Base-by-base conservation (phyloP, 495 filamentous ascomycete species). In the Penicillium mononematosum region DNA sequence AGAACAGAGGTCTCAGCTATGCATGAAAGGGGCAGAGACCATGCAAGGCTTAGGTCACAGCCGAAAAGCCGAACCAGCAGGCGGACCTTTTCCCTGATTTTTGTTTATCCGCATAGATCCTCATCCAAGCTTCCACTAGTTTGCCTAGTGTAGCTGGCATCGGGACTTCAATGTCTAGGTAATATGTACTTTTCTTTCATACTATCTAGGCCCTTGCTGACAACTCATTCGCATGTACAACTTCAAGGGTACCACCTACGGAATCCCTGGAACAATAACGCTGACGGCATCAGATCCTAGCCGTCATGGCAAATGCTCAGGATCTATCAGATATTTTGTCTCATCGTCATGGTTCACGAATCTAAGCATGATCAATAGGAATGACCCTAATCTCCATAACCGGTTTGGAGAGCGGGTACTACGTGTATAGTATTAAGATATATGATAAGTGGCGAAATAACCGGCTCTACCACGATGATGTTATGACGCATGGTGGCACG, bases 271-370 rank as follows among this genome's bases (percentile, higher is more conserved):
- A 0, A 89, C 67, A 83, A 78, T 45, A 85, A 89, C 59, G 86
- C 85, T 1, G 86, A 85, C 17, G 85, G 87, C 9, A 88, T 89
- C 84, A 83, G 88, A 65, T 80, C 77, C 14, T 88, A 83, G 82
- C 71, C 87, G 14, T 62, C 89, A 22, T 89, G 84, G 85, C 83
- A 83, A 52, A 85, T 88, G 75, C 73, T 89, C n/a, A 86, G 86
- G 0, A 78, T 89, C 16, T 89, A 86, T 62, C 86, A 85, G 0
- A 73, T 89, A 88, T 63, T 76, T 89, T 20, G 68, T 88, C 56
- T 80, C 74, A 0, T 83, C 81, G 11, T 85, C 85, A 0, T 87
- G 84, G 83, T 85, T 88, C 67, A 62, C 67, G 0, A 73, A 85
- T 55, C 66, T 86, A 39, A 81, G 76, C 4, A 74, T 78, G 4